Evolutionary conservation across 208 protist genomes (phyloP).

Genomic region (Leishmania lainsoni): DNA sequence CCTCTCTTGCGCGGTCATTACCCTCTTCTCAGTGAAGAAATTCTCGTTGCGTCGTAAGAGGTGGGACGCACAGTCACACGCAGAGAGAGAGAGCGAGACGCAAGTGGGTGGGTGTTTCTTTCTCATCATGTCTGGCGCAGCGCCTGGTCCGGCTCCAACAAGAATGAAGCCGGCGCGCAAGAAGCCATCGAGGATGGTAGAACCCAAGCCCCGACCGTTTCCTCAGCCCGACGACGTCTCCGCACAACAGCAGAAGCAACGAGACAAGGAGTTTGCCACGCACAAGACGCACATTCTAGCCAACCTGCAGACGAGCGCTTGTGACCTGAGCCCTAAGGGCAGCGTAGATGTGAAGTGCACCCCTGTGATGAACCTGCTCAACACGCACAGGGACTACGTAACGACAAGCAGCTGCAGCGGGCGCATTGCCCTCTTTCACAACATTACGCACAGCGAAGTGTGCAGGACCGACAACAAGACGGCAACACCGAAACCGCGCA

Average conservation of each 20-base stretch:
- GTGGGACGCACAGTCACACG: too few relatives aligned
- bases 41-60: not conserved
- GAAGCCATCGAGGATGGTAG: slow-evolving; percentile 11
- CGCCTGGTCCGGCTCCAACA: slow-evolving; percentile 7
- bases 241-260: slow-evolving; percentile 44
- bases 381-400: slow-evolving; percentile 77
- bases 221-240: not conserved
- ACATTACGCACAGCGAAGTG: slow-evolving; percentile 17
- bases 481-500: slow-evolving; percentile 11
- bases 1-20: not conserved
- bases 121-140: not conserved
- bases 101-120: not conserved
- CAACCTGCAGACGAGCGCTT: slow-evolving; percentile 62
- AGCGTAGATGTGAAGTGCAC: slow-evolving; percentile 79
- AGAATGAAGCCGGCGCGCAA: slow-evolving; percentile 36
- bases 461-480: slow-evolving; percentile 7
- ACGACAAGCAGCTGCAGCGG: slow-evolving; percentile 91
- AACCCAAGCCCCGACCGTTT: not conserved
- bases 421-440: slow-evolving; percentile 89
- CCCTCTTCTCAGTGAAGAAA: not conserved
- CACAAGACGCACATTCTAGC: slow-evolving; percentile 71
- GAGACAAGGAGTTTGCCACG: slow-evolving; percentile 66
- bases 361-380: slow-evolving; percentile 72
- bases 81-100: not conserved
- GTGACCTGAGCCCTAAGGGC: slow-evolving; percentile 79